Evolutionary conservation across 2,329 filamentous ascomycete genomes (phyloP), one percentile per base, ranked within the genome.

Genomic region (Microcera coccophila): DNA sequence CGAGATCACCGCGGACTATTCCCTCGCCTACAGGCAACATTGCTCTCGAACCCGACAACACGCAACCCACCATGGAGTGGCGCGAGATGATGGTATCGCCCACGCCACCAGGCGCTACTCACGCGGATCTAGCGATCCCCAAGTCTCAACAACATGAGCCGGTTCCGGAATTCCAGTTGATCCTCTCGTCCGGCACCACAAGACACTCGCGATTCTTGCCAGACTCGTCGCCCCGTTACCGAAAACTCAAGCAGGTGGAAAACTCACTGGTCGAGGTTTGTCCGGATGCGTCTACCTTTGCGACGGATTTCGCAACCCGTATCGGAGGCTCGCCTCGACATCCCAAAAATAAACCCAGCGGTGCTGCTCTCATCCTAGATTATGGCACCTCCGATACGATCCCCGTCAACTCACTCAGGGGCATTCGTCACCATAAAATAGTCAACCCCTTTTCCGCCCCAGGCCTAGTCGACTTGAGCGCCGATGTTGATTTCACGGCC

Each of bases 341-440:
- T 5, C 69, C 74, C 1, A 90, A 88, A 60, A 54, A 72, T 0
- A 62, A 61, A 1, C 82, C 90, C 1, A 84, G 82, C 1, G 93
- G 93, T 38, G 93, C 90, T 8, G 93, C 91, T 1, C 74, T 98
- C n/a, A 88, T 98, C 55, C 81, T 98, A 35, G 93, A 98, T 70
- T 98, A 98, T 67, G 93, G 93, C 15, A 86, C 91, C 4, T 67
- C 81, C 3, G 74, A 82, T 55, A 86, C 73, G 0, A 82, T 98
- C 37, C 93, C 93, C 3, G 73, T 86, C 47, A 95, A 95, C 73
- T 94, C 90, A 0, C 76, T 98, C 17, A 85, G 93, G 22, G 93
- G 93, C 17, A 97, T 98, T 64, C 79, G 82, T 26, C 72, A 76
- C 12, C 93, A 98, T 68, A 71, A 74, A 18, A 75, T 77, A 18